Percentiles rank a stretch among this genome's conserved stretches.
phyloP scores from a whole-genome alignment of 164 flowering plant genomes.

The Vitis labrusca region DNA sequence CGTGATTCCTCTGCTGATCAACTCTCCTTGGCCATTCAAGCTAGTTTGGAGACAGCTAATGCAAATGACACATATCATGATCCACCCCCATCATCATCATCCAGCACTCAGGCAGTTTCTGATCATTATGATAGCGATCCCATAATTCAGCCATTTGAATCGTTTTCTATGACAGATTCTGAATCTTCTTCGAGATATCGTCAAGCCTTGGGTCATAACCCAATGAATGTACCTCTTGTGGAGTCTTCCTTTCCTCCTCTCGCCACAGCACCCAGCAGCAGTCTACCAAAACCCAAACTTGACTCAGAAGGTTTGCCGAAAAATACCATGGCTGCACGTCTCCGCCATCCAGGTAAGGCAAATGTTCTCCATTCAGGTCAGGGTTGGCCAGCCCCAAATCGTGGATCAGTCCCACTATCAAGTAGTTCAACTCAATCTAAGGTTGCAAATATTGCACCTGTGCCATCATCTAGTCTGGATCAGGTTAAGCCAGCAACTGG shows the following conservation, averaged over 20 bases:
- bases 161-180: conserved; percentile 47
- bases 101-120: conserved; percentile 24
- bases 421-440: conserved; percentile 24
- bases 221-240: conserved; percentile 41
- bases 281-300: conserved; percentile 32
- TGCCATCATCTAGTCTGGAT: conserved; percentile 16
- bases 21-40: conserved; percentile 66
- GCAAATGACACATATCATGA: conserved; percentile 29
- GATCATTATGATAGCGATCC: conserved; percentile 45
- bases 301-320: conserved; percentile 29
- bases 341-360: conserved; percentile 43
- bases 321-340: conserved; percentile 73
- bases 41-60: conserved; percentile 55
- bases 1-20: conserved; percentile 55
- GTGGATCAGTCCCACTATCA: conserved; percentile 23
- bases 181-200: conserved; percentile 70
- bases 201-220: conserved; percentile 59
- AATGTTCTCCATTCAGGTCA: conserved; percentile 34
- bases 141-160: conserved; percentile 49
- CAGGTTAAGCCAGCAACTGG: conserved; percentile 9
- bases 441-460: conserved; percentile 25
- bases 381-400: conserved; percentile 36
- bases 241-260: conserved; percentile 91
- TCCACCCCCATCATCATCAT: conserved; percentile 22
- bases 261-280: conserved; percentile 31